A percentile compares a stretch with the other conserved stretches of the same genome.
Evolutionary conservation across 805 yeast species (phyloP).

Genomic region (Candida cerambycidarum): DNA sequence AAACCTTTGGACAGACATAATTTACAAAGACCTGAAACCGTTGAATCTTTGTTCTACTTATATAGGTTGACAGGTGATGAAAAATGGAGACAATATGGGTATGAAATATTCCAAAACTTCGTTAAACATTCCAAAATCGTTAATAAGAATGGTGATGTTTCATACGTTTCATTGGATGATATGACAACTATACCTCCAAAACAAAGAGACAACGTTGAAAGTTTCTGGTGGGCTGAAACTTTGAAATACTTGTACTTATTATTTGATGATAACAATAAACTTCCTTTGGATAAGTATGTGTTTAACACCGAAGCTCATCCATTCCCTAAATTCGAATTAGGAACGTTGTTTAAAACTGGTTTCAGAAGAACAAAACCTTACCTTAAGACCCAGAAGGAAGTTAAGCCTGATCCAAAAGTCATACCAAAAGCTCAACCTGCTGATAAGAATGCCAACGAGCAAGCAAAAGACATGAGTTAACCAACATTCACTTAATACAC

Average conservation of each 20-base stretch:
- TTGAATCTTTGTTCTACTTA: constrained; percentile 78
- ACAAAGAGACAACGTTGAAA: constrained; percentile 75
- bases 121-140: constrained; percentile 54
- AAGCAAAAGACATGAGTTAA: constrained; percentile 16
- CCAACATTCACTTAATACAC: too few species aligned
- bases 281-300: constrained; percentile 68
- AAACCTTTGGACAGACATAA: constrained; percentile 77
- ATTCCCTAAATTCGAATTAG: constrained; percentile 67
- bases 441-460: constrained; percentile 36
- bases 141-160: constrained; percentile 41
- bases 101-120: constrained; percentile 76
- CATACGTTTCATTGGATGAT: constrained; percentile 65
- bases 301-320: constrained; percentile 96
- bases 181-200: constrained; percentile 58
- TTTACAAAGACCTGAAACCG: constrained; percentile 91
- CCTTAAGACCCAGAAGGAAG: background rate
- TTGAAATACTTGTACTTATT: constrained; percentile 79
- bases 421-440: constrained; percentile 44
- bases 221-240: constrained; percentile 94
- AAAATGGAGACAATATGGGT: constrained; percentile 86
- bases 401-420: constrained; percentile 15
- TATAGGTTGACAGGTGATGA: constrained; percentile 79
- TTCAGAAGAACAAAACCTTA: constrained; percentile 44
- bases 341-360: constrained; percentile 55
- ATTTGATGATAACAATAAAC: constrained; percentile 63